These are phyloP conservation scores for Tuber borchii DNA, from an alignment of 495 filamentous ascomycete species.

Conservation along the genomic window DNA sequence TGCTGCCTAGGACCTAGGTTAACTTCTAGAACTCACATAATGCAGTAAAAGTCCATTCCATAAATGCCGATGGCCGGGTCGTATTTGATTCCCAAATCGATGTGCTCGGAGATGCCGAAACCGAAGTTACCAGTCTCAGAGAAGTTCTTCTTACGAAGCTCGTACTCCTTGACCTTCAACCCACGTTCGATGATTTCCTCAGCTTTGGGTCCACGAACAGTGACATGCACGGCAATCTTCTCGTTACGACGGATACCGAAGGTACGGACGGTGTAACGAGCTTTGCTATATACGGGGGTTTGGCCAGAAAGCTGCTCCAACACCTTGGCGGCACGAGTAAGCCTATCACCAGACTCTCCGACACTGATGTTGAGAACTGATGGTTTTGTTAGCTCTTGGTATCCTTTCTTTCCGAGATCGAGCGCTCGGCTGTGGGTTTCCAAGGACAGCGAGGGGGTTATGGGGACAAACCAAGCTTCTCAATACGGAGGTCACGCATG, in stretches of 20 bases:
- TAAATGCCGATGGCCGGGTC: slow-evolving; percentile 99
- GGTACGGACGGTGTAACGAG: slow-evolving; percentile 99
- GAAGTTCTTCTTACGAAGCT: slow-evolving; percentile 98
- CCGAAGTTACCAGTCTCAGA: slow-evolving; percentile 99
- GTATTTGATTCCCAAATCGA: slow-evolving; percentile 99
- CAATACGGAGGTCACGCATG: slow-evolving; percentile 99
- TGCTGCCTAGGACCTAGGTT: neutral
- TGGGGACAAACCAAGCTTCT: slow-evolving; percentile 65
- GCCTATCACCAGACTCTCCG: slow-evolving; percentile 99
- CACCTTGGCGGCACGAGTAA: slow-evolving; percentile 99
- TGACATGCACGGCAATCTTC: slow-evolving; percentile 99
- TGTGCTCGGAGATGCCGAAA: slow-evolving; percentile 99
- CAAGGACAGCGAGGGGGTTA: neutral
- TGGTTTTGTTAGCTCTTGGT: slow-evolving; percentile 2
- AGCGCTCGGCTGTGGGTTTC: neutral
- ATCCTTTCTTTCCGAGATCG: neutral
- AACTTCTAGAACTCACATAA: slow-evolving; percentile 63
- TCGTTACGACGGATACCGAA: slow-evolving; percentile 99
- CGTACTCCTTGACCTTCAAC: slow-evolving; percentile 99
- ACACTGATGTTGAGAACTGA: slow-evolving; percentile 99
- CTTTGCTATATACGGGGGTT: slow-evolving; percentile 97
- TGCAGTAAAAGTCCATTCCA: slow-evolving; percentile 99
- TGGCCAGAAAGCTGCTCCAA: slow-evolving; percentile 98
- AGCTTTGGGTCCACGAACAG: slow-evolving; percentile 98
- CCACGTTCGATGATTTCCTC: slow-evolving; percentile 99